Base-by-base conservation (phyloP, 192 early-diverging fungal species). In the Coemansia biformis region DNA sequence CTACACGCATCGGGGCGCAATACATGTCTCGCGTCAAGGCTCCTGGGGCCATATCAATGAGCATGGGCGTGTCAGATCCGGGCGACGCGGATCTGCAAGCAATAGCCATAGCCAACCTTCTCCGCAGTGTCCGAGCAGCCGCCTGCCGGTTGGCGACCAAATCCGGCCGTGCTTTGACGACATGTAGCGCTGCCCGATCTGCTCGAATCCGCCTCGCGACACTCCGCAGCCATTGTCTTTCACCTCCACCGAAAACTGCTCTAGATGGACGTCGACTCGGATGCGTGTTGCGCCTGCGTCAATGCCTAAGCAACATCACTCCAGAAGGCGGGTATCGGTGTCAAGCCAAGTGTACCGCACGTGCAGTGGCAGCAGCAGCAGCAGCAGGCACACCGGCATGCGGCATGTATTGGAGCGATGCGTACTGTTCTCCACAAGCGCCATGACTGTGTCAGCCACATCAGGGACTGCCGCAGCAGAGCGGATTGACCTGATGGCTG, bases 171-270 rank as follows among this genome's bases (percentile, higher is more conserved):
- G n/a, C 32, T 66, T 73, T 35, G 70, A 66, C 7, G 70, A 44
- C 33, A 31, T 28, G 32, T 58, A 51, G 15, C 58, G 48, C 34
- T 43, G 50, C 16, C 70, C 70, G 15, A 73, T 28, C 26, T 18
- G 43, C 8, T 23, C 24, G 43, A 66, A 46, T 16, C 30, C 47
- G 3, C 34, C 26, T 1, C 13, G 32, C 0, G 40, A 14, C 23
- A 73, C 51, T 10, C 70, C 70, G 28, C 51, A 46, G 10, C 70
- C 70, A 28, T 73, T 57, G 38, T 73, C 70, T 22, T 53, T 54
- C 11, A 43, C 70, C 3, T 29, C 31, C 6, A 66, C 41, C 6
- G 38, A 12, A 18, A 31, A 46, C 22, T 57, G 63, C 0, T 52
- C 54, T 11, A 66, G 46, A 7, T 33, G 11, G 15, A 66, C 36